Evolutionary conservation across 345 rosid genomes (phyloP).

Genomic region (Populus alba): DNA sequence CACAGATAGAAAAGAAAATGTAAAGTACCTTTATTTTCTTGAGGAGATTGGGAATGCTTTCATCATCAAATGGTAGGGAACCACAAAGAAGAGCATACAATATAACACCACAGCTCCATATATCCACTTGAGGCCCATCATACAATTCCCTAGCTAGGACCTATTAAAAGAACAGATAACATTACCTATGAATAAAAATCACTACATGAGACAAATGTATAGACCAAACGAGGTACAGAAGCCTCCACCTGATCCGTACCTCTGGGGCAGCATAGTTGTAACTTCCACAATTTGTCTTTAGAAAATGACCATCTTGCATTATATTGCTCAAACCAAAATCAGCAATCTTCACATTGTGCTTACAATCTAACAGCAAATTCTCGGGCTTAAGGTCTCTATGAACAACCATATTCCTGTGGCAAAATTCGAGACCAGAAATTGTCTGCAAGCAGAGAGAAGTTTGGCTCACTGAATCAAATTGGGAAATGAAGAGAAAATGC

Average conservation of each 20-base stretch:
- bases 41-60: conserved; percentile 72
- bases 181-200: background rate
- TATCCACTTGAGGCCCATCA: conserved; percentile 88
- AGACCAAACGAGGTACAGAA: background rate
- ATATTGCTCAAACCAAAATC: conserved; percentile 88
- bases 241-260: conserved; percentile 25
- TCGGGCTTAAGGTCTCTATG: conserved; percentile 93
- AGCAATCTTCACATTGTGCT: conserved; percentile 77
- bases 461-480: background rate
- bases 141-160: conserved; percentile 72
- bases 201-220: background rate
- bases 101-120: conserved; percentile 94
- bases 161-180: conserved; percentile 28
- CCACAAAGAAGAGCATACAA: conserved; percentile 85
- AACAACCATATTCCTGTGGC: conserved; percentile 83
- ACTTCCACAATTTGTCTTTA: conserved; percentile 85
- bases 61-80: conserved; percentile 86
- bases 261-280: conserved; percentile 92
- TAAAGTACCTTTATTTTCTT: conserved; percentile 66
- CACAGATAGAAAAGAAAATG: background rate
- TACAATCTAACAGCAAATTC: conserved; percentile 78
- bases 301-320: conserved; percentile 79
- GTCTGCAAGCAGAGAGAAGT: conserved; percentile 49
- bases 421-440: conserved; percentile 77
- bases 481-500: background rate